phyloP scores from a whole-genome alignment of 768 basidiomycete genomes.

The Mrakia blollopis region DNA sequence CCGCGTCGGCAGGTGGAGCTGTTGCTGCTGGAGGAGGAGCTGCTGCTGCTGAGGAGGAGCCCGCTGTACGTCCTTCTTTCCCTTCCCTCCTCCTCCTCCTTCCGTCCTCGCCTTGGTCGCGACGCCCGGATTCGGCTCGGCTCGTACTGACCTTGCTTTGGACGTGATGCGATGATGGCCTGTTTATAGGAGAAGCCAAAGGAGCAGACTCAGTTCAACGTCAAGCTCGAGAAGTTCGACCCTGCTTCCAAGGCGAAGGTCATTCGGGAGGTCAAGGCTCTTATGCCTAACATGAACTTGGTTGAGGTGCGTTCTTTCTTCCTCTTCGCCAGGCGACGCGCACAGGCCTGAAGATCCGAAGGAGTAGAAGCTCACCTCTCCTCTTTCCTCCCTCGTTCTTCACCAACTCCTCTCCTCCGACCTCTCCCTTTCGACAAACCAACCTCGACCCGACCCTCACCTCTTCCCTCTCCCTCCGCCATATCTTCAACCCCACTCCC shows the following conservation, averaged over 20 bases:
- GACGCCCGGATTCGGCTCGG: background rate
- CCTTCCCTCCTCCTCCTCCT: background rate
- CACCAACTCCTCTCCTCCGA: background rate
- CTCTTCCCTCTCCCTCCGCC: background rate
- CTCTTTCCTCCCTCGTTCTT: background rate
- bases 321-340: no score
- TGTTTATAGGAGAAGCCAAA: slow-evolving; percentile 77
- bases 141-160: background rate
- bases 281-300: slow-evolving; percentile 91
- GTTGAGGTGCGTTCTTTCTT: slow-evolving; percentile 69
- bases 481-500: background rate
- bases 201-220: slow-evolving; percentile 96
- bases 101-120: background rate
- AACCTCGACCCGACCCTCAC: background rate
- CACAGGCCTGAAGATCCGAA: background rate
- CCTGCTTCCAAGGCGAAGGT: slow-evolving; percentile 89
- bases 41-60: slow-evolving; percentile 29
- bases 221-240: slow-evolving; percentile 91
- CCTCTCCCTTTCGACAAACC: background rate
- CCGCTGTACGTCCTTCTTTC: slow-evolving; percentile 18
- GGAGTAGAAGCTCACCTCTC: background rate
- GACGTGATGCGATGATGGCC: background rate
- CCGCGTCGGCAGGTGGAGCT: slow-evolving; percentile 11
- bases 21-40: slow-evolving; percentile 19
- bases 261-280: slow-evolving; percentile 93